These are phyloP conservation scores for Phyllosticta citriasiana DNA, from an alignment of 2,329 filamentous ascomycete species.

Conservation along the genomic window DNA sequence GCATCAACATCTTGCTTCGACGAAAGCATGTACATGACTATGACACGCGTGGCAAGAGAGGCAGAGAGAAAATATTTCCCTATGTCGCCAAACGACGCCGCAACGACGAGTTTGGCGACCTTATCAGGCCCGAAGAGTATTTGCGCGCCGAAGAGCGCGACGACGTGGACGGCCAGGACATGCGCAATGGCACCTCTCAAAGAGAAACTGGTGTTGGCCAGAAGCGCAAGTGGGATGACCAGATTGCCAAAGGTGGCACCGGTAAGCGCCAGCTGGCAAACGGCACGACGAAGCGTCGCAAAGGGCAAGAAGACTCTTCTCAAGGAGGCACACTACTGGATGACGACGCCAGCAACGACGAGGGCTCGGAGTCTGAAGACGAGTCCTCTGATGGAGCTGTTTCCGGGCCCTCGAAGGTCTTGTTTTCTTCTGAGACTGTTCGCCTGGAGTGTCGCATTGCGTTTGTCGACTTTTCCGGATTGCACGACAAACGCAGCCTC, in stretches of 20 bases:
- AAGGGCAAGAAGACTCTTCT: slow-evolving; percentile 25
- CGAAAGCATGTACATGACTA: slow-evolving; percentile 89
- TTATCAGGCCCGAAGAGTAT: slow-evolving; percentile 90
- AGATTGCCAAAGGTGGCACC: slow-evolving; percentile 28
- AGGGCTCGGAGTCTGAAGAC: slow-evolving; percentile 37
- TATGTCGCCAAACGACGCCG: slow-evolving; percentile 70
- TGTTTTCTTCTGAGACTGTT: slow-evolving; percentile 54
- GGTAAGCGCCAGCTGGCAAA: slow-evolving; percentile 23
- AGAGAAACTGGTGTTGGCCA: slow-evolving; percentile 56
- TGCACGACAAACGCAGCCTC: slow-evolving; percentile 88
- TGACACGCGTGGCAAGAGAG: slow-evolving; percentile 82
- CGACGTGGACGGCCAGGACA: slow-evolving; percentile 56
- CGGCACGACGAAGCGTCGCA: slow-evolving; percentile 51
- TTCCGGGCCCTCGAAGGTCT: slow-evolving; percentile 65
- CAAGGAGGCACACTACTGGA: slow-evolving; percentile 9
- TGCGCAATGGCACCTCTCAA: slow-evolving; percentile 39
- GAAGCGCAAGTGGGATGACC: slow-evolving; percentile 88
- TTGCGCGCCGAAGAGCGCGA: slow-evolving; percentile 86
- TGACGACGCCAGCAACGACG: slow-evolving; percentile 31
- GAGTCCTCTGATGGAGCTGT: slow-evolving; percentile 41
- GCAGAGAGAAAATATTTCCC: slow-evolving; percentile 85
- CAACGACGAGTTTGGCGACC: slow-evolving; percentile 83
- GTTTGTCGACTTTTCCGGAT: slow-evolving; percentile 81
- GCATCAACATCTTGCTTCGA: slow-evolving; percentile 81
- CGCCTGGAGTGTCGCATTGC: slow-evolving; percentile 65